A percentile compares a stretch with the other conserved stretches of the same genome.
Evolutionary conservation across 805 yeast species (phyloP).

Genomic region (Teunomyces cretensis): DNA sequence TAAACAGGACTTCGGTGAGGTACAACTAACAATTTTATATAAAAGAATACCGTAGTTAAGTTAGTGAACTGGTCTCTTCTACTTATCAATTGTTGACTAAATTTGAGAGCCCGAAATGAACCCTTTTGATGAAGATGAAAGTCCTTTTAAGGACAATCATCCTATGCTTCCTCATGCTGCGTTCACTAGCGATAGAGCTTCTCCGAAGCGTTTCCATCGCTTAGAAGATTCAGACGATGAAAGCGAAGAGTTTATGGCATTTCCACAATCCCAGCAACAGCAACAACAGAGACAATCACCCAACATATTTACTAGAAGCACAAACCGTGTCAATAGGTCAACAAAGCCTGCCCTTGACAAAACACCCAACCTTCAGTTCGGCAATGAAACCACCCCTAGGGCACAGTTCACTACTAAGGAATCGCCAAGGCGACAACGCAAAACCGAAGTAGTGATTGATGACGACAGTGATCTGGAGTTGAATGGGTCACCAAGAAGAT

Average conservation of each 20-base stretch:
- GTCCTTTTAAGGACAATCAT: slow-evolving; percentile 33
- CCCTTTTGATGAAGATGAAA: slow-evolving; percentile 4
- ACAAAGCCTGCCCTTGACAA: slow-evolving; percentile 19
- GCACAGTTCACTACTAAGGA: slow-evolving; percentile 67
- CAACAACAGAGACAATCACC: slow-evolving; percentile 40
- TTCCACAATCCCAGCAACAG: slow-evolving; percentile 27
- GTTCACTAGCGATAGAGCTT: slow-evolving; percentile 35
- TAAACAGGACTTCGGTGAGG: background rate
- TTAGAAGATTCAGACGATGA: slow-evolving; percentile 24
- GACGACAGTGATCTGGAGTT: slow-evolving; percentile 27
- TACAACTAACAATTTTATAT: background rate
- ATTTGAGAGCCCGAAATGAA: background rate
- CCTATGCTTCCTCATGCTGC: slow-evolving; percentile 40
- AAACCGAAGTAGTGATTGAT: slow-evolving; percentile 49
- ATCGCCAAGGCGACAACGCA: slow-evolving; percentile 63
- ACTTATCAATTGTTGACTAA: background rate
- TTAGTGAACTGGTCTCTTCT: background rate
- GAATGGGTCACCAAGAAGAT: slow-evolving; percentile 38
- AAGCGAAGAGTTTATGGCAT: slow-evolving; percentile 25
- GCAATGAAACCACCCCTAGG: slow-evolving; percentile 49
- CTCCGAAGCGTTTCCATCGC: slow-evolving; percentile 37
- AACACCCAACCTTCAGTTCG: slow-evolving; percentile 28
- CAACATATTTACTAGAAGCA: slow-evolving; percentile 41
- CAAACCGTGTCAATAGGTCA: slow-evolving; percentile 20
- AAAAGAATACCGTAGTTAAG: background rate